A percentile compares a stretch with the other conserved stretches of the same genome.
phyloP scores from a whole-genome alignment of 78 protist genomes.

The Dictyostelium capitatum region DNA sequence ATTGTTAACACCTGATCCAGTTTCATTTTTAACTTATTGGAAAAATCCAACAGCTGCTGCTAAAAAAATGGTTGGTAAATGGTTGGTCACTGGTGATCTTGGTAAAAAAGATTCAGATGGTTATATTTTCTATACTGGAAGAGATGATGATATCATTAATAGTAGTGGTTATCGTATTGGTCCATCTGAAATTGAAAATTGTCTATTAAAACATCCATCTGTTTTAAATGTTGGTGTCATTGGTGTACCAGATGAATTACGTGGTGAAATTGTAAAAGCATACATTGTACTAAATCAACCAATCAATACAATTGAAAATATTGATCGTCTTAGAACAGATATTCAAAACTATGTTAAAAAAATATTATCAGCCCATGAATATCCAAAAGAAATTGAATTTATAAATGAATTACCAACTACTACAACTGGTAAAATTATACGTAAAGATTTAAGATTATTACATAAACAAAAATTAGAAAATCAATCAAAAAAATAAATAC shows the following conservation, averaged over 20 bases:
- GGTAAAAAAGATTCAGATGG: slow-evolving; percentile 38
- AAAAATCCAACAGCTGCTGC: slow-evolving; percentile 19
- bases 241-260: slow-evolving; percentile 52
- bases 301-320: background rate
- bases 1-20: slow-evolving; percentile 14
- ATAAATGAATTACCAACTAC: slow-evolving; percentile 52
- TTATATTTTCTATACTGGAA: slow-evolving; percentile 24
- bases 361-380: slow-evolving; percentile 56
- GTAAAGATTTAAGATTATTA: slow-evolving; percentile 40
- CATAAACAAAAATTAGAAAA: background rate
- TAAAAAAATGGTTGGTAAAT: background rate
- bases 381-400: slow-evolving; percentile 57
- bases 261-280: slow-evolving; percentile 64
- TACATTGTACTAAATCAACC: slow-evolving; percentile 45
- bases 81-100: slow-evolving; percentile 59
- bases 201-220: background rate
- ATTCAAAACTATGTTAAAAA: slow-evolving; percentile 48
- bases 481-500: background rate
- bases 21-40: slow-evolving; percentile 46
- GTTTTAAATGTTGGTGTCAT: slow-evolving; percentile 36
- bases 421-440: slow-evolving; percentile 59
- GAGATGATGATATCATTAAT: slow-evolving; percentile 71
- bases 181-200: slow-evolving; percentile 53
- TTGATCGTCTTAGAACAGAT: background rate
- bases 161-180: slow-evolving; percentile 57